phyloP scores from a whole-genome alignment of 306 rosid genomes.

The Castanea mollissima region DNA sequence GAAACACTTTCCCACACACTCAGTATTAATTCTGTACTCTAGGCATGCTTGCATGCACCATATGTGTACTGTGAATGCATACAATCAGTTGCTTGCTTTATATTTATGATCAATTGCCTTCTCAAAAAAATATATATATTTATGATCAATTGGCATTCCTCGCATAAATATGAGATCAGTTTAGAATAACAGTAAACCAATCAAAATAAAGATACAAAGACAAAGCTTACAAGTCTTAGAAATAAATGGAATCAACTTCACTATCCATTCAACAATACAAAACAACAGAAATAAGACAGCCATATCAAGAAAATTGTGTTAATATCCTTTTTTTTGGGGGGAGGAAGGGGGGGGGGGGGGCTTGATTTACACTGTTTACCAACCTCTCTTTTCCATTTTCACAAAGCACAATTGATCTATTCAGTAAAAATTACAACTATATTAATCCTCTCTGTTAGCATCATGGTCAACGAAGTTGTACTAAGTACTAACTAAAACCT shows the following conservation, averaged over 20 bases:
- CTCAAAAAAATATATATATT: no score
- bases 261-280: constrained; percentile 7
- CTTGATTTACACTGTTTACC: constrained; percentile 28
- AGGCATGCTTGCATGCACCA: constrained; percentile 17
- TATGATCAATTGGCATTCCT: not conserved
- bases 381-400: constrained; percentile 31
- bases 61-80: constrained; percentile 15
- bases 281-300: constrained; percentile 46
- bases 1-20: no score
- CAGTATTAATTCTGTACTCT: not conserved
- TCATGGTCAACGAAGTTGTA: constrained; percentile 40
- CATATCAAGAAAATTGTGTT: constrained; percentile 47
- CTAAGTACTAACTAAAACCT: constrained; percentile 3
- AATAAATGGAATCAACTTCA: not conserved
- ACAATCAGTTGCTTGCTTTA: not conserved
- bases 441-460: constrained; percentile 12
- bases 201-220: constrained; percentile 13
- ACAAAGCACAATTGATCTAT: constrained; percentile 41
- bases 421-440: not conserved
- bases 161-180: not conserved
- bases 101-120: not conserved
- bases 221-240: no score
- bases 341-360: no score
- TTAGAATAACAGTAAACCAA: constrained; percentile 12
- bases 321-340: not conserved